Conservation (phyloP, 2,329 filamentous ascomycete species). For the Clonostachys solani region DNA sequence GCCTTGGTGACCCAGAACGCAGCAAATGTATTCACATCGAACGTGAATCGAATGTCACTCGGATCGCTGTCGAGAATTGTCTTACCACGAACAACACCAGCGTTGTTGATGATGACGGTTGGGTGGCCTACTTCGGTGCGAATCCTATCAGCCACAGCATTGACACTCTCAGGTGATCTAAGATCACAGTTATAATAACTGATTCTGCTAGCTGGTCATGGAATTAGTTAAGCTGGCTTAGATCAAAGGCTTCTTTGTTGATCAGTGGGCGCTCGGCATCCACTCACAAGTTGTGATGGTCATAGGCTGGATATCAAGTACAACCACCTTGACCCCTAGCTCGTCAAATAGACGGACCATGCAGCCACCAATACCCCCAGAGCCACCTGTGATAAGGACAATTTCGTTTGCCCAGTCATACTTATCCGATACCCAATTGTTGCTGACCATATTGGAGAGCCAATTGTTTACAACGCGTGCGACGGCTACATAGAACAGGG, state of each 20-base stretch:
- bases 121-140: constrained; percentile 55
- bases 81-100: constrained; percentile 58
- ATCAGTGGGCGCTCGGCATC: neutral
- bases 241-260: neutral
- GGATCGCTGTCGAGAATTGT: constrained; percentile 55
- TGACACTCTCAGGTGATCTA: constrained; percentile 50
- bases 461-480: constrained; percentile 18
- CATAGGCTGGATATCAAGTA: constrained; percentile 65
- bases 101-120: constrained; percentile 70
- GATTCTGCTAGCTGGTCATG: constrained; percentile 37
- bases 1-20: constrained; percentile 64
- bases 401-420: constrained; percentile 68
- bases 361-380: constrained; percentile 66
- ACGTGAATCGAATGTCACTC: constrained; percentile 59
- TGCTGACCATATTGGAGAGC: constrained; percentile 23
- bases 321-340: constrained; percentile 61
- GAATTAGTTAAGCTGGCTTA: too few relatives aligned
- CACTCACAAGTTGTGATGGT: constrained; percentile 45
- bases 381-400: constrained; percentile 70
- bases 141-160: constrained; percentile 45
- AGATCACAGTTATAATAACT: constrained; percentile 69
- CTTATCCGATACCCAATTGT: constrained; percentile 28
- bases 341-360: constrained; percentile 64
- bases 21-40: constrained; percentile 66
- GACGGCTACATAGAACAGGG: constrained; percentile 22